A percentile compares a stretch with the other conserved stretches of the same genome.
phyloP scores from a whole-genome alignment of 352 stramenopile species.

The Blastocystis sp. region DNA sequence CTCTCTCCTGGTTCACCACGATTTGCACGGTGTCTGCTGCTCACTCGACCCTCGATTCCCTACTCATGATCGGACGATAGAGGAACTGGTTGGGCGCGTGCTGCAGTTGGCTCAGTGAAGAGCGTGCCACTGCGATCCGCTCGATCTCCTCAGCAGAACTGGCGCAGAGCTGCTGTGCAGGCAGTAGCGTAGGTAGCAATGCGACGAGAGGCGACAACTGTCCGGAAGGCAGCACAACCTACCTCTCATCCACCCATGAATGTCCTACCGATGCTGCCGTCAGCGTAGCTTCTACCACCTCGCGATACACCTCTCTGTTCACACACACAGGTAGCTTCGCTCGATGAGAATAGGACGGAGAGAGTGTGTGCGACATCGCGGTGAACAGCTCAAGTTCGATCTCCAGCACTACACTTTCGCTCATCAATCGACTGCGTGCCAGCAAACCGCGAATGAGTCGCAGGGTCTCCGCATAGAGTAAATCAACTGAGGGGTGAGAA shows the following conservation, averaged over 20 bases:
- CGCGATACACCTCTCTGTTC: neutral
- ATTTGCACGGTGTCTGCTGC: neutral
- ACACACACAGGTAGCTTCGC: neutral
- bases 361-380: neutral
- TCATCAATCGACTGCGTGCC: neutral
- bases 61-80: conserved; percentile 3
- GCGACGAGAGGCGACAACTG: neutral
- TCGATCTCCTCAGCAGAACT: neutral
- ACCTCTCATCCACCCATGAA: neutral
- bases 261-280: neutral
- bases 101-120: neutral
- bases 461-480: neutral
- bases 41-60: neutral
- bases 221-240: conserved; percentile 11
- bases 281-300: neutral
- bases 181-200: neutral
- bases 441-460: neutral
- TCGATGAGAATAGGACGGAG: neutral
- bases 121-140: neutral
- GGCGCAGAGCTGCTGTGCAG: neutral
- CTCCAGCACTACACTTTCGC: neutral
- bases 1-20: neutral
- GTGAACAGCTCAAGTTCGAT: conserved; percentile 40
- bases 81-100: neutral
- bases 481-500: neutral